Evolutionary conservation across 192 early-diverging fungal species (phyloP).

Genomic region (Backusella parvicylindrica): DNA sequence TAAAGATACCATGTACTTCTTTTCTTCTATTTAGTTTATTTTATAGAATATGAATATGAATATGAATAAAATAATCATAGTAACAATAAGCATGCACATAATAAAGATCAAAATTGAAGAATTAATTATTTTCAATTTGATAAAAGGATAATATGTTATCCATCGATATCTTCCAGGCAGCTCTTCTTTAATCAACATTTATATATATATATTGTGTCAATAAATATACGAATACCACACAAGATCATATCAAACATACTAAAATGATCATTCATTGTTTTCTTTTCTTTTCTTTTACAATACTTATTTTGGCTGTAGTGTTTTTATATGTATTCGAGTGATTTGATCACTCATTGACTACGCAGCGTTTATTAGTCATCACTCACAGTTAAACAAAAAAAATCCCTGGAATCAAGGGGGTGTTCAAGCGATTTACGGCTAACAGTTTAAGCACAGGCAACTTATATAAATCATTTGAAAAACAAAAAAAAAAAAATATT

Average conservation of each 20-base stretch:
- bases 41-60: not conserved
- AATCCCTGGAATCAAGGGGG: not conserved
- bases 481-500: not conserved
- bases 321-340: too few relatives aligned
- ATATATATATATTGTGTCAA: not conserved
- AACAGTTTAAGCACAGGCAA: not conserved
- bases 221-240: not conserved
- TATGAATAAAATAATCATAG: not conserved
- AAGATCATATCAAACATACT: too few relatives aligned
- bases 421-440: not conserved
- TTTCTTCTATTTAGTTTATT: not conserved
- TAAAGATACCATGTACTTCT: not conserved
- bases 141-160: not conserved
- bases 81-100: not conserved
- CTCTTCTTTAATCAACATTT: not conserved
- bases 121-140: too few relatives aligned
- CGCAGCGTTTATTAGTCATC: not conserved
- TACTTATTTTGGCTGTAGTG: too few relatives aligned
- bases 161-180: not conserved
- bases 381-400: not conserved
- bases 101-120: too few relatives aligned
- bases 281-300: too few relatives aligned
- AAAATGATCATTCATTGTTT: too few relatives aligned
- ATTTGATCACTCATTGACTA: too few relatives aligned
- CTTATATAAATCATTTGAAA: not conserved